Base-by-base conservation (phyloP, 306 rosid species). In the Cicer yamashitae region DNA sequence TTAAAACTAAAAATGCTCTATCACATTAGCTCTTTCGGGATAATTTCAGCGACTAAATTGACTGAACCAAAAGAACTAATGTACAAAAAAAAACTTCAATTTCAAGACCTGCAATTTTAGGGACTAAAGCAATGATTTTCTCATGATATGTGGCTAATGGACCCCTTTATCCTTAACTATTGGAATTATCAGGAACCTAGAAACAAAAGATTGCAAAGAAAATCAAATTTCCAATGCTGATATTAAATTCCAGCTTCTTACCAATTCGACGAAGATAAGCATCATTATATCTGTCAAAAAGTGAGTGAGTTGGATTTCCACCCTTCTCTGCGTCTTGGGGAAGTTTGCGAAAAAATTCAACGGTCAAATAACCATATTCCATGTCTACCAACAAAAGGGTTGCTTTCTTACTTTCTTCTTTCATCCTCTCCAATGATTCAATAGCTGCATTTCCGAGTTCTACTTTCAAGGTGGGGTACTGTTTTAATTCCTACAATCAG, bases 251-350 rank as follows among this genome's bases (percentile, higher is more conserved):
- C 12, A 57, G 65, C 39, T 13, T 72, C 86, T 50, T 79, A 91
- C 98, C 97, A 34, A 94, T 89, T 68, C 98, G 89, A 80, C 97
- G 88, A 72, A 94, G 97, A 80, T 94, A 94, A 18, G 89, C 70
- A 74, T 94, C 98, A 63, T 90, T 94, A 76, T 91, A 94, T 91
- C 98, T 88, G 70, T 94, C 98, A 67, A 94, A 91, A 75, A 91
- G 84, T 6, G 98, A 94, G 79, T 85, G 89, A 3, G 97, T 91
- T 66, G 98, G 98, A 81, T 91, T 92, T 82, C 98, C 98, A 46
- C 98, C 97, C 89, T 94, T 94, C 71, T 94, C 98, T 41, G 90
- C 86, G 8, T 94, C 97, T 74, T 94, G 98, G 34, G 98, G 98
- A 82, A 94, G 98, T 86, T 90, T 94, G 52, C 98, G 97, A 62